These are phyloP conservation scores for Hansenula sp. DNA, from an alignment of 1,139 yeast genomes.

Conservation along the genomic window DNA sequence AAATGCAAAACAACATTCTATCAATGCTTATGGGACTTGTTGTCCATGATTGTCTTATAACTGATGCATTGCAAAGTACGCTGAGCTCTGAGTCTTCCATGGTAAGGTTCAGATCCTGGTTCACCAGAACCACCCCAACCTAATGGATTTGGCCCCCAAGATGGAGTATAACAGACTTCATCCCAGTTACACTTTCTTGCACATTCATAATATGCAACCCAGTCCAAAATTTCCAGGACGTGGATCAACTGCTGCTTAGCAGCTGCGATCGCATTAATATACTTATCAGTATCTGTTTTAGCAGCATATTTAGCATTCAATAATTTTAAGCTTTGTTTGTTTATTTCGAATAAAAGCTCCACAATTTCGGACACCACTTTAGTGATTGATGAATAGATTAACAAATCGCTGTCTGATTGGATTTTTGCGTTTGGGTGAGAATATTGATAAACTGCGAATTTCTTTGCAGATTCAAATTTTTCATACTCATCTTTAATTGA, in stretches of 20 bases:
- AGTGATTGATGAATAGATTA: conserved; percentile 44
- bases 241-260: conserved; percentile 15
- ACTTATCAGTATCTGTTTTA: conserved; percentile 2
- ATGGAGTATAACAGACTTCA: conserved; percentile 49
- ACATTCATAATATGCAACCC: conserved; percentile 44
- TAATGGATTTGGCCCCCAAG: conserved; percentile 57
- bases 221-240: conserved; percentile 29
- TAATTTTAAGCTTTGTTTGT: background rate
- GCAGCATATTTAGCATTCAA: background rate
- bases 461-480: conserved; percentile 22
- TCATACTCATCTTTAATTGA: conserved; percentile 7
- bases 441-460: conserved; percentile 38
- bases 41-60: conserved; percentile 5
- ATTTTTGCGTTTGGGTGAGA: conserved; percentile 37
- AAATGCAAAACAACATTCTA: too few relatives aligned
- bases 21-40: too few relatives aligned
- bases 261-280: conserved; percentile 7
- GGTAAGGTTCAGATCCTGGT: conserved; percentile 6
- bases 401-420: conserved; percentile 33
- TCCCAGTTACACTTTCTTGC: conserved; percentile 35
- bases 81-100: conserved; percentile 9
- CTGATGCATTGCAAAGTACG: conserved; percentile 13
- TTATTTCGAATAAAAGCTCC: conserved; percentile 28
- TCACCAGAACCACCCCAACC: conserved; percentile 24
- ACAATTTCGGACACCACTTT: conserved; percentile 34